Base-by-base conservation (phyloP, 441 rosid genomes). In the Erodium trifolium region DNA sequence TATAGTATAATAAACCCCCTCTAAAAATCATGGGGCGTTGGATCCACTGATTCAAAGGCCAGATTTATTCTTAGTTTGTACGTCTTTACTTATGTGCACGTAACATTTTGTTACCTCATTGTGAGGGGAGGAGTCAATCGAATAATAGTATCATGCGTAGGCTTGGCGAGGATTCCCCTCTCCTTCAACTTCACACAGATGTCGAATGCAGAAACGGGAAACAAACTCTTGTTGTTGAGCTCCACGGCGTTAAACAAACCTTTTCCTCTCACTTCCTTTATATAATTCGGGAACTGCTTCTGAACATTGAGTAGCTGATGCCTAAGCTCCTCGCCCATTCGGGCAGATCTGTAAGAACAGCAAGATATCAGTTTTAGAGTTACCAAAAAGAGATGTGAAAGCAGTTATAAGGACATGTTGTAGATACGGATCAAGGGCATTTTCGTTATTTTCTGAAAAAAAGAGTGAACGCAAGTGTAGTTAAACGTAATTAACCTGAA, bases 221-320 rank as follows among this genome's bases (percentile, higher is more conserved):
- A 88, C 67, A 87, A 77, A 63, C 72, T 71, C 74, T 71, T 71
- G 73, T 85, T 77, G 68, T 81, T 67, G 77, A 93, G 87, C 86
- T 91, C 96, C 76, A 93, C 88, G 0, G 99, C 99, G 80, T 78
- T 86, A 75, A 93, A 93, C 90, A 91, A 71, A 72, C 97, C 97
- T 80, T 89, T 89, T 71, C 99, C 99, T 69, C 96, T 81, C 17
- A 93, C 89, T 78, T 91, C 99, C 82, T 93, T 89, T 8, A 93
- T 81, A 78, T 85, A 76, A 34, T 73, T 49, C 0, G 99, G 97
- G 73, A 89, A 93, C 72, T 75, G 76, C 76, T 80, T 74, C 81
- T 89, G 85, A 74, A 88, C 70, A 78, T 86, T 72, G 23, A 70
- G 72, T 57, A 93, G 73, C 63, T 85, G 92, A 57, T 55, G 77